Percentiles rank a stretch among this genome's conserved stretches.
phyloP scores from a whole-genome alignment of 768 basidiomycete genomes.

The Phlebiopsis flavidoalba region DNA sequence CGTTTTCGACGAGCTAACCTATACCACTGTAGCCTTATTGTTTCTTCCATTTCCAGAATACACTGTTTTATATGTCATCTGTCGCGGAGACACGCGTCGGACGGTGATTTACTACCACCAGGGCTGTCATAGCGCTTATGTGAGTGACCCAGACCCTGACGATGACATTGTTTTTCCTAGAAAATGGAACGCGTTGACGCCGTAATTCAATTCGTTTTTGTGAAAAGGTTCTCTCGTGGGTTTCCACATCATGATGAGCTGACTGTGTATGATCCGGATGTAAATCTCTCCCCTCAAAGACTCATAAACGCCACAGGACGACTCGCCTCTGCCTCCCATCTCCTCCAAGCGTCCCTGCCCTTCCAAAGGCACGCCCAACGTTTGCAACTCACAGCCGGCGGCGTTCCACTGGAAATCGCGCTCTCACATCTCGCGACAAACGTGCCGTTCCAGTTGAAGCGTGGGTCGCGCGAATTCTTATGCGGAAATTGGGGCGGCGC shows the following conservation, averaged over 20 bases:
- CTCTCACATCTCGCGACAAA: background rate
- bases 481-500: background rate
- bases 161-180: background rate
- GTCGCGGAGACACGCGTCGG: background rate
- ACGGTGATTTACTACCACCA: background rate
- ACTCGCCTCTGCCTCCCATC: background rate
- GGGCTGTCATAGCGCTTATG: no score
- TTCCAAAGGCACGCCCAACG: background rate
- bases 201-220: background rate
- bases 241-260: background rate
- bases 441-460: background rate
- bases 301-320: background rate
- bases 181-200: background rate
- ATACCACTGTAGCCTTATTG: slow-evolving; percentile 1
- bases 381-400: background rate
- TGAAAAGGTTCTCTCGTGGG: background rate
- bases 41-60: background rate
- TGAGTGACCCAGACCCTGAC: background rate
- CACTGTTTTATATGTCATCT: background rate
- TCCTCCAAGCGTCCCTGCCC: background rate
- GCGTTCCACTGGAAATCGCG: background rate
- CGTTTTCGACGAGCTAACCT: background rate
- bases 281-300: background rate
- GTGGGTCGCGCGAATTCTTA: background rate
- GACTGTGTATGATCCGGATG: background rate